Percentiles rank a stretch among this genome's conserved stretches.
Conservation (phyloP, 306 rosid species). For the Oxytropis ochrocephala region DNA sequence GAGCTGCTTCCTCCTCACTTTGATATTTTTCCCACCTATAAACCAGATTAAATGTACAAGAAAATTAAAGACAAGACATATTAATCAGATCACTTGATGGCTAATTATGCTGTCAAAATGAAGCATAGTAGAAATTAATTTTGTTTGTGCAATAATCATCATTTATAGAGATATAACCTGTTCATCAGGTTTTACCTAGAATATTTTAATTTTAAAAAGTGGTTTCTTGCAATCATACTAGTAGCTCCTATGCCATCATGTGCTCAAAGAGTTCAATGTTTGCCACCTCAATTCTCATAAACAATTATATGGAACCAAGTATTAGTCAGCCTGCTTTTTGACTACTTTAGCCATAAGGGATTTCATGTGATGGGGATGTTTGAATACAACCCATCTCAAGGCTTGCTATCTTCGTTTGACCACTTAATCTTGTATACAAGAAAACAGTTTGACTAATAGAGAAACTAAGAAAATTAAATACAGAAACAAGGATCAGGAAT, state of each 20-base stretch:
- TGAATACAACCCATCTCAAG: slow-evolving; percentile 3
- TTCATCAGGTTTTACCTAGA: neutral
- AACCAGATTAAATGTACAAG: slow-evolving; percentile 22
- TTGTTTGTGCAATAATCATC: neutral
- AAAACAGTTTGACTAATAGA: neutral
- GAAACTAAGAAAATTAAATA: neutral
- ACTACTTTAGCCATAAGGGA: neutral
- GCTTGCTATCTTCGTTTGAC: slow-evolving; percentile 9
- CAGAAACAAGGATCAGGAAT: slow-evolving; percentile 1
- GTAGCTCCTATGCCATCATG: slow-evolving; percentile 8
- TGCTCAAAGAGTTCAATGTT: neutral
- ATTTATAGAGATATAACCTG: slow-evolving; percentile 7
- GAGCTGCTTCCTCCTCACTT: slow-evolving; percentile 94
- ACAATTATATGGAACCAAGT: neutral
- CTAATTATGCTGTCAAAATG: slow-evolving; percentile 4
- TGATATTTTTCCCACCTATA: slow-evolving; percentile 96
- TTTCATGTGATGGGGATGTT: neutral
- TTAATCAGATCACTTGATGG: slow-evolving; percentile 18
- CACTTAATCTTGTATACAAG: slow-evolving; percentile 1
- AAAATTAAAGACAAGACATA: slow-evolving; percentile 7
- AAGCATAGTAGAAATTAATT: neutral
- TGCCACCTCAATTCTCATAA: slow-evolving; percentile 12
- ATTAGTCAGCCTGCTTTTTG: slow-evolving; percentile 7
- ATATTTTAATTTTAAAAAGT: neutral
- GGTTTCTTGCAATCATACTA: neutral